Conservation (phyloP, 2,329 filamentous ascomycete species). For the Colletotrichum noveboracense region DNA sequence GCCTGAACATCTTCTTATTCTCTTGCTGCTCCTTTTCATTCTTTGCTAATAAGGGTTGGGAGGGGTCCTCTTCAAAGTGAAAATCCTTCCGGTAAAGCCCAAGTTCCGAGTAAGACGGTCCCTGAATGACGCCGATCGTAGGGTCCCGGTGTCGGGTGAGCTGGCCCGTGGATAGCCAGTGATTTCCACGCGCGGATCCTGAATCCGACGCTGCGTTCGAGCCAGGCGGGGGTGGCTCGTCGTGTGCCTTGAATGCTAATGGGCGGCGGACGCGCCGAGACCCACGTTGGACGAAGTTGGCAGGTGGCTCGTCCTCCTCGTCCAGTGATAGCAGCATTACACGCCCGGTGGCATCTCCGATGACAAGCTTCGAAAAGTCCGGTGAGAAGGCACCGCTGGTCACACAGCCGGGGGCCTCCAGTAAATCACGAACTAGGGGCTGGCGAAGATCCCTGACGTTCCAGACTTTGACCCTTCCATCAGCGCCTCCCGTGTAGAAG, state of each 20-base stretch:
- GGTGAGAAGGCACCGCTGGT: constrained; percentile 64
- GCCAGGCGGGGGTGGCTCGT: constrained; percentile 47
- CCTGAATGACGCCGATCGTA: constrained; percentile 61
- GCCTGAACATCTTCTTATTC: constrained; percentile 31
- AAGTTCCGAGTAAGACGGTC: constrained; percentile 53
- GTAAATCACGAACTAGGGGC: constrained; percentile 56
- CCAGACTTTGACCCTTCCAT: constrained; percentile 69
- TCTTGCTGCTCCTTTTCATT: constrained; percentile 51
- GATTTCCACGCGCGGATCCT: constrained; percentile 30
- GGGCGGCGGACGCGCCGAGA: constrained; percentile 47
- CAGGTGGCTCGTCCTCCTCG: constrained; percentile 40
- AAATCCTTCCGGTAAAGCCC: constrained; percentile 52
- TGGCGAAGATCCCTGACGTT: constrained; percentile 53
- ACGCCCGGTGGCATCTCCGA: constrained; percentile 67
- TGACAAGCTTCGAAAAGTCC: constrained; percentile 57
- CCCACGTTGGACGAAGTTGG: constrained; percentile 34
- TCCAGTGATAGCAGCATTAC: constrained; percentile 60
- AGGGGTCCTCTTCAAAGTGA: constrained; percentile 50
- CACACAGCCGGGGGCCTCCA: constrained; percentile 61
- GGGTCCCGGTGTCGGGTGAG: constrained; percentile 49
- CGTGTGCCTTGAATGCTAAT: constrained; percentile 54
- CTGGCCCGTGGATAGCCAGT: constrained; percentile 43
- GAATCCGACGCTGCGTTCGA: constrained; percentile 26
- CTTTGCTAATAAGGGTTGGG: constrained; percentile 47
- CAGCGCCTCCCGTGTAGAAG: constrained; percentile 68